Conservation (phyloP, 148 eudicot genomes). For the Amaranthus palmeri region DNA sequence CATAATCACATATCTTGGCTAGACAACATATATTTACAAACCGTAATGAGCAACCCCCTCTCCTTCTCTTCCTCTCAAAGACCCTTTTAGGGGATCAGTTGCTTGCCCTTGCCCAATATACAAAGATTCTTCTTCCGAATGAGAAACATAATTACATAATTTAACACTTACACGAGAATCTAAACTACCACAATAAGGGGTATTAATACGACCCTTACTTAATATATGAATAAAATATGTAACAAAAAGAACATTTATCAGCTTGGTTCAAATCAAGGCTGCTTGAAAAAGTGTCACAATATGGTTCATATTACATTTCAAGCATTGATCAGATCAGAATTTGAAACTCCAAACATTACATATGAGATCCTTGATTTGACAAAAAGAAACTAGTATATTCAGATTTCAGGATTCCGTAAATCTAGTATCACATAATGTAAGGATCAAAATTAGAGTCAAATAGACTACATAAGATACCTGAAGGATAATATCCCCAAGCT, state of each 20-base stretch:
- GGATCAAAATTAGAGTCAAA: background rate
- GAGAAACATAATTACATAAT: background rate
- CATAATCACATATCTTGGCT: background rate
- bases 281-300: background rate
- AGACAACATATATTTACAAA: background rate
- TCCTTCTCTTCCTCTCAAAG: background rate
- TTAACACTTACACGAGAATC: background rate
- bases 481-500: conserved; percentile 80
- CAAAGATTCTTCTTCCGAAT: background rate
- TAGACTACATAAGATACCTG: conserved; percentile 46
- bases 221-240: no score
- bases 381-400: background rate
- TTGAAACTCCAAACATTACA: background rate
- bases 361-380: background rate
- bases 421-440: background rate
- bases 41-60: background rate
- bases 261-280: background rate
- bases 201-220: background rate
- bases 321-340: no score
- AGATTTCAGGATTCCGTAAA: background rate
- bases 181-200: background rate
- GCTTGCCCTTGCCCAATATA: background rate
- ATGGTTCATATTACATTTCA: background rate
- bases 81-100: background rate
- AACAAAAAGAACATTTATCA: background rate